Conservation (phyloP, 2,329 filamentous ascomycete species). For the Trichoderma citrinoviride region DNA sequence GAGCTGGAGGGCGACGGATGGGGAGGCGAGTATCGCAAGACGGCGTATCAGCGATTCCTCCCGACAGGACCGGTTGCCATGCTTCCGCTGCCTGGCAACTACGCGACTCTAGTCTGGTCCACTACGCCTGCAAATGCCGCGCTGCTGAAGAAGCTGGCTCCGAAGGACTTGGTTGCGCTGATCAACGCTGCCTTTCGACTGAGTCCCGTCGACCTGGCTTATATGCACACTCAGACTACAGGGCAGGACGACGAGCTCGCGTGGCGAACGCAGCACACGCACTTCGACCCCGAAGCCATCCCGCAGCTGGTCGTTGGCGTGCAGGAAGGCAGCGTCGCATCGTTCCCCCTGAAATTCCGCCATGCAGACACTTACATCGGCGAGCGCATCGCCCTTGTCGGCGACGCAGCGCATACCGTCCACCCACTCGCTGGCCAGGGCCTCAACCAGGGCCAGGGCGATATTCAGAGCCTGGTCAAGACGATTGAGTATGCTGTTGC, state of each 20-base stretch:
- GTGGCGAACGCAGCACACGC: constrained; percentile 79
- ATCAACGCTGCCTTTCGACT: constrained; percentile 94
- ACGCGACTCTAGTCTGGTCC: constrained; percentile 89
- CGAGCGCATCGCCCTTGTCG: constrained; percentile 86
- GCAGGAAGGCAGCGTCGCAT: constrained; percentile 77
- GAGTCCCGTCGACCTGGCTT: constrained; percentile 72
- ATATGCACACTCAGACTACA: constrained; percentile 65
- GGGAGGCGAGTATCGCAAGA: constrained; percentile 58
- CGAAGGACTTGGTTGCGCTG: constrained; percentile 75
- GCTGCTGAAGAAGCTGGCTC: constrained; percentile 70
- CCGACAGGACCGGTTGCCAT: constrained; percentile 89
- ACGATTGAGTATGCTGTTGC: constrained; percentile 73
- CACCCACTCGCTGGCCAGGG: constrained; percentile 95
- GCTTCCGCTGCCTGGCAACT: constrained; percentile 80
- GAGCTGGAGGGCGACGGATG: constrained; percentile 62
- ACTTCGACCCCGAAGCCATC: constrained; percentile 49
- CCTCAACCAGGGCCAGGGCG: constrained; percentile 87
- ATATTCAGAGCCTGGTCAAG: constrained; percentile 74
- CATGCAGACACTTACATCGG: constrained; percentile 93
- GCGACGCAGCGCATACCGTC: constrained; percentile 92
- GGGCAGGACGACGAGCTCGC: constrained; percentile 70
- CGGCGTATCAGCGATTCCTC: constrained; percentile 92
- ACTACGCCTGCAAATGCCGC: constrained; percentile 79
- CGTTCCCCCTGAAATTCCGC: constrained; percentile 85
- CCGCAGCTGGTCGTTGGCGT: constrained; percentile 68